A percentile compares a stretch with the other conserved stretches of the same genome.
phyloP scores from a whole-genome alignment of 306 rosid genomes.

The Vigna radiata region DNA sequence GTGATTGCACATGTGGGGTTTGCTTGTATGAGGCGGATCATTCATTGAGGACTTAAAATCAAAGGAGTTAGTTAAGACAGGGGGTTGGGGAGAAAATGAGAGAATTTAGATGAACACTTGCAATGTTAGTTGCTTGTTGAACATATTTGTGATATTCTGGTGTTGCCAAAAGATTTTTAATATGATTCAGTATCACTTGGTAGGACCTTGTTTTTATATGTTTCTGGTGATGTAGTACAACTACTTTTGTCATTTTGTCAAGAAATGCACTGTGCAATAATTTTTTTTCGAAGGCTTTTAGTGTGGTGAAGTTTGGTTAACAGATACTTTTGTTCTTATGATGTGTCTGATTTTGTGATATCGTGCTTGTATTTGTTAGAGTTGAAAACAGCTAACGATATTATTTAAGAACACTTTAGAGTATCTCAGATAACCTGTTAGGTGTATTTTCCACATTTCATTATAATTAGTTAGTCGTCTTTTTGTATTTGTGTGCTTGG shows the following conservation, averaged over 20 bases:
- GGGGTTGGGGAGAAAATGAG: neutral
- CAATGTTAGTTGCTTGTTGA: neutral
- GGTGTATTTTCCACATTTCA: no score
- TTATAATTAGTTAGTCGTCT: no score
- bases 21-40: constrained; percentile 16
- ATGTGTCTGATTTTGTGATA: no score
- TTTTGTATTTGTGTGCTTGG: no score
- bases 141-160: neutral
- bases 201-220: neutral
- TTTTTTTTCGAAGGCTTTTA: no score
- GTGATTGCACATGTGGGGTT: neutral
- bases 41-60: constrained; percentile 9
- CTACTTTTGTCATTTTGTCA: neutral
- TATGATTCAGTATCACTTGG: neutral
- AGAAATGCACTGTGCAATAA: no score
- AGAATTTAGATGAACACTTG: neutral
- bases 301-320: no score
- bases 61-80: constrained; percentile 19
- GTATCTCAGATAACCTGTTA: no score
- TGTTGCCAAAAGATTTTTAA: neutral
- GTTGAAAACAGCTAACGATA: no score
- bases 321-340: no score
- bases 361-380: no score
- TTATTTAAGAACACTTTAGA: no score
- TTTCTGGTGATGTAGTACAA: neutral